Evolutionary conservation across 2,329 filamentous ascomycete genomes (phyloP).

Genomic region (Fonsecaea erecta): DNA sequence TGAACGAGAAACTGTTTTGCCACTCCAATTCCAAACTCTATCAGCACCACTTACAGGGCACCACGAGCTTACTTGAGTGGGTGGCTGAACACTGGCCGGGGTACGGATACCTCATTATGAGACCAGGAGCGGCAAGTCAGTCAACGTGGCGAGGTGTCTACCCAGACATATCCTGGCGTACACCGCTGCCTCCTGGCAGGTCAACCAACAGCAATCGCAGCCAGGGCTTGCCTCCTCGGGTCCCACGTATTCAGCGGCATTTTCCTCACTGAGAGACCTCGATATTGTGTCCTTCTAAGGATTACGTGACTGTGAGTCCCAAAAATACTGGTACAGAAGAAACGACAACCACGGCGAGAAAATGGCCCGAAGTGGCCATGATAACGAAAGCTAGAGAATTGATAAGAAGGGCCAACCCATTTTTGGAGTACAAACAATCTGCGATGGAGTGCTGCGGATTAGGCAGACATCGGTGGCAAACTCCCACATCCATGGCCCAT

Average conservation of each 20-base stretch:
- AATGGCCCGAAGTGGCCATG: not conserved
- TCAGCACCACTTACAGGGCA: not conserved
- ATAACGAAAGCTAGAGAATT: not conserved
- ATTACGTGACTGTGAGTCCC: not conserved
- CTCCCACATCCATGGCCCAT: not conserved
- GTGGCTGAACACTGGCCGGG: not conserved
- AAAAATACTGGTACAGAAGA: not conserved
- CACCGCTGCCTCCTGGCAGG: not conserved
- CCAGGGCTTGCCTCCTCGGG: not conserved
- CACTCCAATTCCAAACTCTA: not conserved
- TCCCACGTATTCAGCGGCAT: not conserved
- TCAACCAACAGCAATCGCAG: not conserved
- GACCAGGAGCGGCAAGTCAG: not conserved
- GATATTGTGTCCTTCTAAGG: no score
- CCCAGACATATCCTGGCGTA: not conserved
- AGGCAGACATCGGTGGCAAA: not conserved
- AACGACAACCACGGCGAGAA: not conserved
- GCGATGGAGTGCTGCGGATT: not conserved
- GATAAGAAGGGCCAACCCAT: not conserved
- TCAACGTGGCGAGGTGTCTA: not conserved
- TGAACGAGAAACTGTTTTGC: not conserved
- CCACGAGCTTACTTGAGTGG: not conserved
- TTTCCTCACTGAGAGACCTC: no score
- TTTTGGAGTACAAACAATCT: not conserved
- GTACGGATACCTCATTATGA: not conserved